A percentile compares a stretch with the other conserved stretches of the same genome.
phyloP scores from a whole-genome alignment of 2,329 filamentous ascomycete species.

The Knufia fluminis region DNA sequence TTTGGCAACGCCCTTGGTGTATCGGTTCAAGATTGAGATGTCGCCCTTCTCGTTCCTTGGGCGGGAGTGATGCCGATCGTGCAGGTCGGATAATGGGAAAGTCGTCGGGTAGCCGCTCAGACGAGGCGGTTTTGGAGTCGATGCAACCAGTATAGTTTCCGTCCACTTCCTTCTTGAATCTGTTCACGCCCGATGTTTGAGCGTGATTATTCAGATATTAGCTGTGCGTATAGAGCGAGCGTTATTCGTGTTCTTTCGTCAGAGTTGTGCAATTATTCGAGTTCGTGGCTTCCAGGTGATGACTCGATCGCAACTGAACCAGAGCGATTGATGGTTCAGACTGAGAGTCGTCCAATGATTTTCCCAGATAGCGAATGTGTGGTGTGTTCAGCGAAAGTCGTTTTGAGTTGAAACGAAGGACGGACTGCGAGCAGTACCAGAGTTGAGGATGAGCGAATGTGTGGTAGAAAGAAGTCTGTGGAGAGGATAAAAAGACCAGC shows the following conservation, averaged over 20 bases:
- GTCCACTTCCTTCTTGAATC: neutral
- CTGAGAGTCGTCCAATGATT: conserved; percentile 14
- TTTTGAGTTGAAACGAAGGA: conserved; percentile 21
- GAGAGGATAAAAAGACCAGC: conserved; percentile 13
- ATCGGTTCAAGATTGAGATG: conserved; percentile 7
- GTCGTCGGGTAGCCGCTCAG: conserved; percentile 7
- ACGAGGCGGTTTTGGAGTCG: conserved; percentile 7
- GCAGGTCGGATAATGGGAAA: conserved; percentile 4
- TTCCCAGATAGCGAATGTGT: conserved; percentile 21
- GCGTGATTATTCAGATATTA: neutral
- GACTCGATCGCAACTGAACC: conserved; percentile 1
- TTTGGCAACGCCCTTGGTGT: neutral
- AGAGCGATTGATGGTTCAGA: conserved; percentile 22
- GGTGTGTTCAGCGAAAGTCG: conserved; percentile 10
- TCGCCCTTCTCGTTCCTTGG: conserved; percentile 3
- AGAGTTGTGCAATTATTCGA: neutral
- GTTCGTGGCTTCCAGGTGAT: neutral
- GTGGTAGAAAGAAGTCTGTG: conserved; percentile 13
- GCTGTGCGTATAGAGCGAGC: conserved; percentile 6
- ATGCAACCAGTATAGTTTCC: conserved; percentile 1
- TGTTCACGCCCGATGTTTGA: neutral
- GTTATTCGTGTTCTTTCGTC: conserved; percentile 6
- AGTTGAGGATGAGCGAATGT: conserved; percentile 19
- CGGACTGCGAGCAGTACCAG: conserved; percentile 24
- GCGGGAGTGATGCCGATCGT: conserved; percentile 2